phyloP scores from a whole-genome alignment of 768 basidiomycete genomes.

The Kwoniella sp. region DNA sequence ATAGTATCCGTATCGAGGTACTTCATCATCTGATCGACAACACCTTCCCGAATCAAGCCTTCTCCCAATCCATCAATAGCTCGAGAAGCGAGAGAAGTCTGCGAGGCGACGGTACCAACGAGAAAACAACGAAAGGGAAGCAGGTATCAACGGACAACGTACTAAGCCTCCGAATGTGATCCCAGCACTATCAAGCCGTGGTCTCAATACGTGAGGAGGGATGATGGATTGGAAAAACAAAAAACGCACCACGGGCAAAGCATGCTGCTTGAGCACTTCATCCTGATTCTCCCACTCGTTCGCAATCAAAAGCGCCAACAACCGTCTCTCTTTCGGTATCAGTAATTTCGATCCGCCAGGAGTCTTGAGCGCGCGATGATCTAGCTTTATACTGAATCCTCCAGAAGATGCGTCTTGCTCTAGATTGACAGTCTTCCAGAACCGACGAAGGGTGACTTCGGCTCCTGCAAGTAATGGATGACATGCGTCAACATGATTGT shows the following conservation, averaged over 20 bases:
- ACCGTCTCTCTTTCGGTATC: slow-evolving; percentile 68
- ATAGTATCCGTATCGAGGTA: slow-evolving; percentile 91
- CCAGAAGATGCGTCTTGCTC: slow-evolving; percentile 59
- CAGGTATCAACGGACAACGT: too few relatives aligned
- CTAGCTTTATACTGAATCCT: slow-evolving; percentile 68
- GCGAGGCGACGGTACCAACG: background rate
- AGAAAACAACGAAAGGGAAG: too few relatives aligned
- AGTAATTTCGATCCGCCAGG: slow-evolving; percentile 76
- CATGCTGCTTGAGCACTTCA: slow-evolving; percentile 79
- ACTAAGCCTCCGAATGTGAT: too few relatives aligned
- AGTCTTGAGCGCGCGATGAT: slow-evolving; percentile 82
- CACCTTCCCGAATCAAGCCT: slow-evolving; percentile 63
- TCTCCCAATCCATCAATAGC: slow-evolving; percentile 79
- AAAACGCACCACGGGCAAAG: slow-evolving; percentile 76
- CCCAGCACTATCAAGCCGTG: too few relatives aligned
- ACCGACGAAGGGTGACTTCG: slow-evolving; percentile 80
- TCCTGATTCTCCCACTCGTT: slow-evolving; percentile 96
- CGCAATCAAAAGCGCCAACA: slow-evolving; percentile 82
- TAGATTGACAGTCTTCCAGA: slow-evolving; percentile 91
- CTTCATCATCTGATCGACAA: slow-evolving; percentile 69
- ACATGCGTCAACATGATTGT: too few relatives aligned
- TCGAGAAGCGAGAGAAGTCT: slow-evolving; percentile 90
- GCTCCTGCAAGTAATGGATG: slow-evolving; percentile 72
- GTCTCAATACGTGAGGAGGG: too few relatives aligned
- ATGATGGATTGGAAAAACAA: too few relatives aligned